A percentile compares a stretch with the other conserved stretches of the same genome.
Evolutionary conservation across 164 flowering plant species (phyloP).

Genomic region (Liquidambar formosana): DNA sequence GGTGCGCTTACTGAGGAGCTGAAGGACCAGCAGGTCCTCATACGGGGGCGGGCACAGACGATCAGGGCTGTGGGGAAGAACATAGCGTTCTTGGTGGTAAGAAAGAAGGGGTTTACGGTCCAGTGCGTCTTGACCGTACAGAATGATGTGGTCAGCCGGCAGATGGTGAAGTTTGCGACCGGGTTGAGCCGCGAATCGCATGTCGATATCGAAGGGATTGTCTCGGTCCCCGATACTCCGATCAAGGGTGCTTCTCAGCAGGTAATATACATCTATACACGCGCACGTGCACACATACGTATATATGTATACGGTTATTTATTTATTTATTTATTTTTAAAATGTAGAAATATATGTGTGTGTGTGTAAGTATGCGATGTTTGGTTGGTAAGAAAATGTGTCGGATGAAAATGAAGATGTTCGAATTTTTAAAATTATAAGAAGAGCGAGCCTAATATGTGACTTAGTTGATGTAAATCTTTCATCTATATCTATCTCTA

Average conservation of each 20-base stretch:
- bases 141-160: conserved; percentile 58
- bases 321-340: too few relatives aligned
- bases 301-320: too few relatives aligned
- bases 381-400: too few relatives aligned
- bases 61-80: conserved; percentile 71
- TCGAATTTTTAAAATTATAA: too few relatives aligned
- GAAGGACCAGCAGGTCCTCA: conserved; percentile 49
- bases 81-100: conserved; percentile 74
- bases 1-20: conserved; percentile 33
- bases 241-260: conserved; percentile 83
- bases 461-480: too few relatives aligned
- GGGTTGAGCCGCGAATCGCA: conserved; percentile 69
- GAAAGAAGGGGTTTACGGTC: conserved; percentile 79
- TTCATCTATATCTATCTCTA: too few relatives aligned
- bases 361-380: too few relatives aligned
- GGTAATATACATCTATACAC: conserved; percentile 27
- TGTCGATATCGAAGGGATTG: conserved; percentile 69
- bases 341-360: too few relatives aligned
- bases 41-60: conserved; percentile 78
- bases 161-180: conserved; percentile 73
- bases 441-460: too few relatives aligned
- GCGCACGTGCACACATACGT: too few relatives aligned
- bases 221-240: conserved; percentile 60
- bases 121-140: conserved; percentile 72
- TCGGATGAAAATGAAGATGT: too few relatives aligned